Percentiles rank a stretch among this genome's conserved stretches.
Conservation (phyloP, 495 filamentous ascomycete genomes). For the Aspergillus coremiiformis region DNA sequence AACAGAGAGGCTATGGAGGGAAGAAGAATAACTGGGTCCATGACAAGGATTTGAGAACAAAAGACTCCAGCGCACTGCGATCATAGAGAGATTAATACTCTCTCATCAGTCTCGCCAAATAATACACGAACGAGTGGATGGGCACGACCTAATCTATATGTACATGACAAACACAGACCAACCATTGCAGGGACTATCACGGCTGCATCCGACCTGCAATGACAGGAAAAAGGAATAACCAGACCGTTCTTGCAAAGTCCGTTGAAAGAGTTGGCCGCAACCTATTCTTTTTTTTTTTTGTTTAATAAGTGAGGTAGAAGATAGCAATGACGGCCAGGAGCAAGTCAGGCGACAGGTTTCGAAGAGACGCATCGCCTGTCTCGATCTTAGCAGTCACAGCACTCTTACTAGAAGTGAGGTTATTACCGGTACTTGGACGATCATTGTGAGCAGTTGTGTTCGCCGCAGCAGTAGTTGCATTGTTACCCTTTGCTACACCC, state of each 20-base stretch:
- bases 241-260: neutral
- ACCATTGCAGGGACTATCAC: neutral
- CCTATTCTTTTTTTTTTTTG: no score
- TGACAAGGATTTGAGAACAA: neutral
- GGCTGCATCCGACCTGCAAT: neutral
- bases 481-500: constrained; percentile 13
- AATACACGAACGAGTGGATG: neutral
- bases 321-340: constrained; percentile 7
- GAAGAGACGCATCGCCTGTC: constrained; percentile 9
- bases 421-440: constrained; percentile 4
- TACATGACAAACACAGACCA: neutral
- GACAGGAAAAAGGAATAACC: neutral
- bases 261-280: no score
- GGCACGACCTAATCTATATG: neutral
- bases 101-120: neutral
- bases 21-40: neutral
- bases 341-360: constrained; percentile 5
- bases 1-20: neutral
- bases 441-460: neutral
- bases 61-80: neutral
- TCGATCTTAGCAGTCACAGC: constrained; percentile 6
- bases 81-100: neutral
- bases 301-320: constrained; percentile 9
- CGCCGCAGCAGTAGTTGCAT: neutral
- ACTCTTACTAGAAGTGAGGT: constrained; percentile 11